phyloP scores from a whole-genome alignment of 208 protist genomes.

The Acanthamoeba royreba region DNA sequence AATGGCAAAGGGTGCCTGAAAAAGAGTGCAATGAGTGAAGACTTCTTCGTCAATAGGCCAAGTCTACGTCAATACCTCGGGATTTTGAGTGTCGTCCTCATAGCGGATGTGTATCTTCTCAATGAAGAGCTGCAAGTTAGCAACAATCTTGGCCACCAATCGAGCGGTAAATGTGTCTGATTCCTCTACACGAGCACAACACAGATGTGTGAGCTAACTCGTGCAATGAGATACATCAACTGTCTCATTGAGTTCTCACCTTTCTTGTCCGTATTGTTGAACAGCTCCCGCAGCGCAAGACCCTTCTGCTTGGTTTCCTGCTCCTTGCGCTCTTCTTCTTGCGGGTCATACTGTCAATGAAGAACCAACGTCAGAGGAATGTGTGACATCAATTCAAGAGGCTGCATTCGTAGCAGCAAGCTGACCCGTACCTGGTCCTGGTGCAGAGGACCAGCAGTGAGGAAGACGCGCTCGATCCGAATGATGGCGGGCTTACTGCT shows the following conservation, averaged over 20 bases:
- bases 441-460: not conserved
- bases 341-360: not conserved
- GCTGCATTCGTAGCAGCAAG: not conserved
- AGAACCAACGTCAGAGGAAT: not conserved
- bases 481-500: conserved; percentile 41
- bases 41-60: not conserved
- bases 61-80: not conserved
- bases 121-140: conserved; percentile 26
- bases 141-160: not conserved
- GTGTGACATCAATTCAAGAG: not conserved
- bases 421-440: not conserved
- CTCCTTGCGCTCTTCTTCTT: not conserved
- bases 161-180: not conserved
- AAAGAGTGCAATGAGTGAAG: not conserved
- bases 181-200: not conserved
- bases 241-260: too few relatives aligned
- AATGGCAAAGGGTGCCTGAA: not conserved
- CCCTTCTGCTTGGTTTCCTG: conserved; percentile 41
- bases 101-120: conserved; percentile 44
- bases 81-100: not conserved
- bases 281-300: not conserved
- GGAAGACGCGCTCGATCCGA: not conserved
- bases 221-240: too few relatives aligned
- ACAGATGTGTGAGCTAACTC: not conserved
- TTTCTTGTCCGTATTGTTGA: not conserved